These are phyloP conservation scores for Trametes pubescens DNA, from an alignment of 1,284 basidiomycete genomes.

Conservation along the genomic window DNA sequence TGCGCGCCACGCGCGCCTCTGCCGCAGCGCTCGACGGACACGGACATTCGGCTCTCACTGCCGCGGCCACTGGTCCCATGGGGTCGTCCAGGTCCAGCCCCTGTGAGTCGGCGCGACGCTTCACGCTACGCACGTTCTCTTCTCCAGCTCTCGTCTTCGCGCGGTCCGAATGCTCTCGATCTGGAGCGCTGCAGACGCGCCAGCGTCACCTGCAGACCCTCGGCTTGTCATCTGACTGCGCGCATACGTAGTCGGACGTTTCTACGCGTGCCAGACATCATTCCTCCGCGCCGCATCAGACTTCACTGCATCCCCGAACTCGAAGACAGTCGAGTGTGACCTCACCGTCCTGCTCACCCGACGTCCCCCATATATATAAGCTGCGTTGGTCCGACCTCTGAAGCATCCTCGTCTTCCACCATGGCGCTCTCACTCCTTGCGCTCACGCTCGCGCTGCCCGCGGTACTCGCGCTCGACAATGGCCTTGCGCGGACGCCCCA, in stretches of 20 bases:
- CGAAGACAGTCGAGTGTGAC: slow-evolving; percentile 18
- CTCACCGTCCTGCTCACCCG: slow-evolving; percentile 1
- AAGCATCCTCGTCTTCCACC: slow-evolving; percentile 2
- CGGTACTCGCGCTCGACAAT: slow-evolving; percentile 40
- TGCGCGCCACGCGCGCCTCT: background rate
- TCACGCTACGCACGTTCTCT: background rate
- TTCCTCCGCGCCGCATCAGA: slow-evolving; percentile 11
- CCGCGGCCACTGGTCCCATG: background rate
- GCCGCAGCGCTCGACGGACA: background rate
- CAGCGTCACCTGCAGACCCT: slow-evolving; percentile 13
- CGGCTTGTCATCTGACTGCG: slow-evolving; percentile 25
- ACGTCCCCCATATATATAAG: slow-evolving; percentile 14
- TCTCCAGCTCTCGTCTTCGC: background rate
- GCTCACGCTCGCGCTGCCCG: slow-evolving; percentile 26
- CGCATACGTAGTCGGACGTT: slow-evolving; percentile 1
- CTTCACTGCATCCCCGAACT: slow-evolving; percentile 8
- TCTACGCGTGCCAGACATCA: slow-evolving; percentile 12
- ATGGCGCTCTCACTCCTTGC: slow-evolving; percentile 26
- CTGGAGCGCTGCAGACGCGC: slow-evolving; percentile 8
- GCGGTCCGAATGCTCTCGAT: slow-evolving; percentile 15
- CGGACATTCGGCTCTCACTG: background rate
- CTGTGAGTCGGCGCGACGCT: background rate
- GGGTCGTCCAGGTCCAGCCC: background rate
- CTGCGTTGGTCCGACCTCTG: background rate
- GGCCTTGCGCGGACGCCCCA: slow-evolving; percentile 49